A percentile compares a stretch with the other conserved stretches of the same genome.
Conservation (phyloP, 164 flowering plant genomes). For the Vitis cinerea region DNA sequence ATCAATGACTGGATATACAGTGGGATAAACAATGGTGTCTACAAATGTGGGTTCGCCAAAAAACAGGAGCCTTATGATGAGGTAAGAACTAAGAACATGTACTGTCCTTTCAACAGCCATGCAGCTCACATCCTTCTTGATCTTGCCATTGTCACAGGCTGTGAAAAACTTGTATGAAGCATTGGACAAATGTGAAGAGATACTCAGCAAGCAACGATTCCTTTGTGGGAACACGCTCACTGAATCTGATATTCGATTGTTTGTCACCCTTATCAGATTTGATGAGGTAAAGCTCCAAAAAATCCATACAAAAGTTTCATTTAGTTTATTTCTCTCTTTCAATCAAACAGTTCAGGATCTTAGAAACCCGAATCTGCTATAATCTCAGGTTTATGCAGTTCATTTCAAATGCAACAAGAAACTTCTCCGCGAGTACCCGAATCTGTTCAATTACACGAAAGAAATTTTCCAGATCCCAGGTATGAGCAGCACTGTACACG, state of each 20-base stretch:
- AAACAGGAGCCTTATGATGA: conserved; percentile 87
- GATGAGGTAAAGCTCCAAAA: conserved; percentile 68
- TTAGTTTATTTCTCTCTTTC: too few species aligned
- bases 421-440: conserved; percentile 74
- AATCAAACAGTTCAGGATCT: background rate
- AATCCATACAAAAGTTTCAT: too few species aligned
- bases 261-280: conserved; percentile 90
- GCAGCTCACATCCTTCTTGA: background rate
- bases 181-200: conserved; percentile 85
- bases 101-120: too few species aligned
- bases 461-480: conserved; percentile 85
- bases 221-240: conserved; percentile 72
- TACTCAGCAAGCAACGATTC: conserved; percentile 73
- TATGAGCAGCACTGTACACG: conserved; percentile 73
- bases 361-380: background rate
- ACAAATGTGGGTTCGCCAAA: conserved; percentile 87
- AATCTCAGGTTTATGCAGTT: conserved; percentile 78
- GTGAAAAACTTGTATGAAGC: conserved; percentile 62
- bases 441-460: conserved; percentile 85
- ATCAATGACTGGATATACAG: conserved; percentile 80
- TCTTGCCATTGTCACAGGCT: conserved; percentile 45
- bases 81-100: conserved; percentile 8
- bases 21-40: conserved; percentile 89
- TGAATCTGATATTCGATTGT: conserved; percentile 90
- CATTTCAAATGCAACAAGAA: conserved; percentile 98